A percentile compares a stretch with the other conserved stretches of the same genome.
phyloP scores from a whole-genome alignment of 257 asterid genomes.

The Capsicum rhomboideum region DNA sequence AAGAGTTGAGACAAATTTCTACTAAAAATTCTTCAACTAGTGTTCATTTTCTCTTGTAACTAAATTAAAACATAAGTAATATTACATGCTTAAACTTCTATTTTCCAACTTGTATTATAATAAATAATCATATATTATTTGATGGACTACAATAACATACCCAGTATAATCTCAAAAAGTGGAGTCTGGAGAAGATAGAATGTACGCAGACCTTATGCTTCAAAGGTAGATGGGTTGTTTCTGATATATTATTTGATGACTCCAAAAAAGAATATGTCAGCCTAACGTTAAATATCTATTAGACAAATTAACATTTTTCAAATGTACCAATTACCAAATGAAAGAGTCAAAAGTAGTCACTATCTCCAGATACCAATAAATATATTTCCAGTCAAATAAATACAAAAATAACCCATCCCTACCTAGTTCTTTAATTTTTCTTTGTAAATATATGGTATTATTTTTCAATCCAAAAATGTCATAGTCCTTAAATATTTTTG shows the following conservation, averaged over 20 bases:
- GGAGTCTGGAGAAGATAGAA: too few species aligned
- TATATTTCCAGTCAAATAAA: not conserved
- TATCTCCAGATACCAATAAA: not conserved
- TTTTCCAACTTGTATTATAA: not conserved
- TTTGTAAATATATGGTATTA: not conserved
- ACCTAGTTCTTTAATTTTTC: not conserved
- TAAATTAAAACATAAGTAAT: not conserved
- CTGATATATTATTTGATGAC: not conserved
- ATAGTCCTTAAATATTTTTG: not conserved
- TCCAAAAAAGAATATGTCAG: not conserved
- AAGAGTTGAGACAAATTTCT: not conserved
- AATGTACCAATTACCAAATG: not conserved
- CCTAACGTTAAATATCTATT: not conserved
- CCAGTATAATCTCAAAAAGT: too few species aligned
- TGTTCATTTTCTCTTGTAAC: not conserved
- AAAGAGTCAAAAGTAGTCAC: not conserved
- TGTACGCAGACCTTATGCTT: too few species aligned
- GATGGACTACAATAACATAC: too few species aligned
- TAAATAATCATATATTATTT: too few species aligned
- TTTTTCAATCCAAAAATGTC: not conserved
- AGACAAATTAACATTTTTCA: not conserved
- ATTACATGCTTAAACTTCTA: not conserved
- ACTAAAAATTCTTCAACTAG: not conserved
- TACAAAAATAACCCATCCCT: not conserved
- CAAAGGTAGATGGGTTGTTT: too few species aligned